Conservation (phyloP, 75 land plant genomes). For the Ceratopteris richardii region DNA sequence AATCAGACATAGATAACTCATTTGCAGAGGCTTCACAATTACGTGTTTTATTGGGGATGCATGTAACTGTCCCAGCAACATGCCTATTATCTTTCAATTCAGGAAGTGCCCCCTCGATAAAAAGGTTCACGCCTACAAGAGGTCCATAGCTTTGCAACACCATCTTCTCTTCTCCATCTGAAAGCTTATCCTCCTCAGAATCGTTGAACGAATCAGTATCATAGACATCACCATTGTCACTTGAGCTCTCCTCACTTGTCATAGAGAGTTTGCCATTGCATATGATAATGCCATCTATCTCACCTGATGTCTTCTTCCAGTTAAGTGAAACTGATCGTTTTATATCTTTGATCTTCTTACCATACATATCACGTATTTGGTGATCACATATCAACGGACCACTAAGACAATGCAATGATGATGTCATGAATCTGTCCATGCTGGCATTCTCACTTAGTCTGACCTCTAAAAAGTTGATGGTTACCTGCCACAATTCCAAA, state of each 20-base stretch:
- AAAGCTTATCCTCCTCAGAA: constrained; percentile 19
- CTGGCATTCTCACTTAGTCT: neutral
- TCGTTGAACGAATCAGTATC: constrained; percentile 30
- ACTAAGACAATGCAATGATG: constrained; percentile 1
- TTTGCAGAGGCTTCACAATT: neutral
- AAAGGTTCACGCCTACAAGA: constrained; percentile 27
- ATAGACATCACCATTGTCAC: constrained; percentile 20
- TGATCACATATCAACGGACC: neutral
- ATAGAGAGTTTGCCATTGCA: constrained; percentile 25
- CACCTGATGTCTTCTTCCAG: constrained; percentile 18
- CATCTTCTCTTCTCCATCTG: constrained; percentile 12
- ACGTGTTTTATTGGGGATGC: neutral
- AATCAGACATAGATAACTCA: constrained; percentile 31
- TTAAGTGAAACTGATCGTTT: constrained; percentile 2
- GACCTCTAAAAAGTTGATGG: neutral
- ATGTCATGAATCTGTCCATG: neutral
- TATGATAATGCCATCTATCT: constrained; percentile 9
- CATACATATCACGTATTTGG: constrained; percentile 3
- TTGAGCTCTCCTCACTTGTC: constrained; percentile 20
- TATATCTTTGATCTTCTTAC: constrained; percentile 10
- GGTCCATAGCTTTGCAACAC: constrained; percentile 24
- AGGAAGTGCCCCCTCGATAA: constrained; percentile 26
- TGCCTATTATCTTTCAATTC: constrained; percentile 5
- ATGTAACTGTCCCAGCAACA: constrained; percentile 11
- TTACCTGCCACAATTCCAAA: neutral